Evolutionary conservation across 2,329 filamentous ascomycete genomes (phyloP).

Genomic region (Paraconiothyrium brasiliense): DNA sequence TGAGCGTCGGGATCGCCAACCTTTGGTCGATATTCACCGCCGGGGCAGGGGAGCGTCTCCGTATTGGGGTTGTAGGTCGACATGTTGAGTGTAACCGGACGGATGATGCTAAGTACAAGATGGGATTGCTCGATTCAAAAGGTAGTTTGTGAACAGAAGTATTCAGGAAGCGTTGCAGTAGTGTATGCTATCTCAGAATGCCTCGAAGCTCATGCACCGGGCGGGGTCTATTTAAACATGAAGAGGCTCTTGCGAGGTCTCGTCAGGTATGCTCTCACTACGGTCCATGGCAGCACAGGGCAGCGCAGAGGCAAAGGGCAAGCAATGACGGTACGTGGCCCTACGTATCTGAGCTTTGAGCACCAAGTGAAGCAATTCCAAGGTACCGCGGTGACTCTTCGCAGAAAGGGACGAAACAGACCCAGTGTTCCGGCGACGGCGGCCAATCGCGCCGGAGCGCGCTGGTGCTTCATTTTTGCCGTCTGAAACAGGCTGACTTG

Average conservation of each 20-base stretch:
- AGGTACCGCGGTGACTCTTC: slow-evolving; percentile 40
- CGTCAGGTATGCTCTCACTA: slow-evolving; percentile 15
- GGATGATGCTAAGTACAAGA: background rate
- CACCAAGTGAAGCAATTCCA: slow-evolving; percentile 46
- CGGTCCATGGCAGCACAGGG: slow-evolving; percentile 39
- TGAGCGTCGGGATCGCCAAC: background rate
- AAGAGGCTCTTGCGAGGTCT: slow-evolving; percentile 20
- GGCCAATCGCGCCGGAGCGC: slow-evolving; percentile 34
- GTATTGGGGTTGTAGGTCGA: slow-evolving; percentile 15
- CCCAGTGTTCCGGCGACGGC: slow-evolving; percentile 32
- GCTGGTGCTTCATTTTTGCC: slow-evolving; percentile 39
- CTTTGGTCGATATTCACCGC: slow-evolving; percentile 28
- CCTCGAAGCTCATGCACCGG: slow-evolving; percentile 11
- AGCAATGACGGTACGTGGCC: slow-evolving; percentile 42
- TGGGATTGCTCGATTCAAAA: background rate
- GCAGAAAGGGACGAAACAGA: slow-evolving; percentile 37
- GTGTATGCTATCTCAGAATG: slow-evolving; percentile 27
- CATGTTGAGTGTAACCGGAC: background rate
- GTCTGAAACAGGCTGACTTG: slow-evolving; percentile 43
- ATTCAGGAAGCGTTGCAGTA: slow-evolving; percentile 25
- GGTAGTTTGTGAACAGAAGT: background rate
- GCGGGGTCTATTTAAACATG: slow-evolving; percentile 32
- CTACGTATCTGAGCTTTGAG: slow-evolving; percentile 39
- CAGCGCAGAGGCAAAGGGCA: slow-evolving; percentile 43
- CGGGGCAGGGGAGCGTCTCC: slow-evolving; percentile 20